Conservation (phyloP, 2,329 filamentous ascomycete genomes). For the Sarocladium oryzae region DNA sequence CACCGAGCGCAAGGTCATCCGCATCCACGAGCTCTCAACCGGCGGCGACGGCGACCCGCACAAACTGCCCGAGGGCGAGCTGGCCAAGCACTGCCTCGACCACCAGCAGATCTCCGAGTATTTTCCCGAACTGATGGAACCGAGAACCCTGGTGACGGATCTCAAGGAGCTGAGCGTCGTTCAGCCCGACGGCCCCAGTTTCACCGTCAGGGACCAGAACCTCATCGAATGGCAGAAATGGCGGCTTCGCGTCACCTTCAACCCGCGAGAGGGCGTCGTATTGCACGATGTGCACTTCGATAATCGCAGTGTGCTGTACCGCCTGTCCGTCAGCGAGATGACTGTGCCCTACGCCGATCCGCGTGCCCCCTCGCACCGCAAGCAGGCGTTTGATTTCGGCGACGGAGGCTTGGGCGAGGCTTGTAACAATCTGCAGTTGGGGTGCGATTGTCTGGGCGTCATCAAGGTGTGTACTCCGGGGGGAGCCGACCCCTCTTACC, state of each 20-base stretch:
- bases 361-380: conserved; percentile 55
- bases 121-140: conserved; percentile 34
- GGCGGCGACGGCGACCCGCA: conserved; percentile 21
- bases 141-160: conserved; percentile 36
- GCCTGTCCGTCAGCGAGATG: conserved; percentile 64
- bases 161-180: conserved; percentile 51
- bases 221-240: conserved; percentile 56
- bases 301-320: conserved; percentile 58
- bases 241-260: conserved; percentile 63
- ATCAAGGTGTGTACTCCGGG: conserved; percentile 33
- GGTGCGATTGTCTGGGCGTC: conserved; percentile 62
- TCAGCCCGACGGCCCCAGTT: conserved; percentile 31
- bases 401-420: conserved; percentile 58
- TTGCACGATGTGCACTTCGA: conserved; percentile 64
- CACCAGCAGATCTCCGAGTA: conserved; percentile 30
- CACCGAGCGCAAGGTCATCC: conserved; percentile 23
- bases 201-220: conserved; percentile 35
- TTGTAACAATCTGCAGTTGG: conserved; percentile 59
- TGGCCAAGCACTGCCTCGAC: conserved; percentile 13
- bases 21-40: conserved; percentile 27
- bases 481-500: not conserved
- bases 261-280: conserved; percentile 61
- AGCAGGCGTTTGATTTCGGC: conserved; percentile 65
- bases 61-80: not conserved
- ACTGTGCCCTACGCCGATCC: conserved; percentile 60